phyloP scores from a whole-genome alignment of 345 rosid genomes.

The Rubroshorea leprosula region DNA sequence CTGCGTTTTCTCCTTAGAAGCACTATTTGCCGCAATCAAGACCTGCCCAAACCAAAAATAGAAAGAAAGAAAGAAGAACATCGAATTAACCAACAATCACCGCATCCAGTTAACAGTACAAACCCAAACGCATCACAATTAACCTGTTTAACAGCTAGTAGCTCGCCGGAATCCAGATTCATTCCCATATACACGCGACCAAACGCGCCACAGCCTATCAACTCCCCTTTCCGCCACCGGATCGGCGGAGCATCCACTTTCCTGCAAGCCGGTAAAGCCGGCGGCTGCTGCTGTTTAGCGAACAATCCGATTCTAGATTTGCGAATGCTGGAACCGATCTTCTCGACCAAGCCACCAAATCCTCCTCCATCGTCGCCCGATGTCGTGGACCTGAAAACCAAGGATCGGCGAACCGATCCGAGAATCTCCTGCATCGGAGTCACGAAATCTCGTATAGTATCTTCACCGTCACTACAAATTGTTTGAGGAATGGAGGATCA shows the following conservation, averaged over 20 bases:
- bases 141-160: constrained; percentile 65
- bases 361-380: constrained; percentile 41
- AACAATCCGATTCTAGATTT: constrained; percentile 63
- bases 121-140: neutral
- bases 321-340: constrained; percentile 65
- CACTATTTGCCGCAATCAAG: constrained; percentile 46
- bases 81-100: too few species aligned
- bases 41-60: constrained; percentile 36
- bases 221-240: constrained; percentile 81
- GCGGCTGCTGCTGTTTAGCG: constrained; percentile 37
- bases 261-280: constrained; percentile 37
- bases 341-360: constrained; percentile 53
- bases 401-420: constrained; percentile 85
- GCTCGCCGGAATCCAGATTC: constrained; percentile 81
- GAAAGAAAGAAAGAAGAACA: too few species aligned
- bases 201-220: constrained; percentile 64
- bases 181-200: constrained; percentile 71
- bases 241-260: constrained; percentile 46
- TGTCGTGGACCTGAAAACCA: constrained; percentile 54
- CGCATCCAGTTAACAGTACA: constrained; percentile 7
- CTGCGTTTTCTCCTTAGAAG: constrained; percentile 68
- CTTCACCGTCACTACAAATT: neutral
- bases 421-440: constrained; percentile 64
- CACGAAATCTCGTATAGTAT: neutral
- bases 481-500: neutral